Base-by-base conservation (phyloP, 768 basidiomycete species). In the Leccinum boreale region DNA sequence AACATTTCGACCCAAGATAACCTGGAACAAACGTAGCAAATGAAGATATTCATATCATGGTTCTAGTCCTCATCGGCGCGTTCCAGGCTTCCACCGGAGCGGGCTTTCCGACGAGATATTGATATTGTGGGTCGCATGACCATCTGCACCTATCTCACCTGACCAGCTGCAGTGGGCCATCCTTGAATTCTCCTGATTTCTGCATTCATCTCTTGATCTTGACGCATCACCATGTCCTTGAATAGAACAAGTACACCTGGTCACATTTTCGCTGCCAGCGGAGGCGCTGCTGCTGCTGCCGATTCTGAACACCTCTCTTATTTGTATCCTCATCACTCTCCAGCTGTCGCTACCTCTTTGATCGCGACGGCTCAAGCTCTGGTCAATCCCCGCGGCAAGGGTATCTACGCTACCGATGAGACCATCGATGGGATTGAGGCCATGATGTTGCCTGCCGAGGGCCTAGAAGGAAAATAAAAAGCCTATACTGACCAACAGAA, bases 371-470 rank as follows among this genome's bases (percentile, higher is more conserved):
- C 81, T 9, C 68, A 72, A 21, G 74, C 76, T 7, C 65, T 82
- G 24, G 81, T 83, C 3, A 69, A 77, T 62, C 77, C 79, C 26
- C 74, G 74, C 17, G 80, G 80, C 31, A 81, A 77, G 67, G 81
- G 81, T 5, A 78, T 82, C 29, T 82, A 82, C 53, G 81, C 81
- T 11, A 82, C 81, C 9, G 81, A 83, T 59, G 80, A 83, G 60
- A 72, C 78, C 17, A 76, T 78, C n/a, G 73, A 78, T 23, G 74
- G 64, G 11, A 77, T 81, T 44, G 74, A 73, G 33, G 72, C 68
- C 3, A 70, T 76, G 24, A 65, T 82, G 8, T 63, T 71, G n/a
- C 70, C 73, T 51, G 76, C 75, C 2, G 65, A 67, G 35, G 73
- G 68, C n/a, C 50, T 50, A 24, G 46, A 60, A 6, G 59, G 69